Conservation (phyloP, 1,139 yeast species). For the Yamadazyma diddensiae region DNA sequence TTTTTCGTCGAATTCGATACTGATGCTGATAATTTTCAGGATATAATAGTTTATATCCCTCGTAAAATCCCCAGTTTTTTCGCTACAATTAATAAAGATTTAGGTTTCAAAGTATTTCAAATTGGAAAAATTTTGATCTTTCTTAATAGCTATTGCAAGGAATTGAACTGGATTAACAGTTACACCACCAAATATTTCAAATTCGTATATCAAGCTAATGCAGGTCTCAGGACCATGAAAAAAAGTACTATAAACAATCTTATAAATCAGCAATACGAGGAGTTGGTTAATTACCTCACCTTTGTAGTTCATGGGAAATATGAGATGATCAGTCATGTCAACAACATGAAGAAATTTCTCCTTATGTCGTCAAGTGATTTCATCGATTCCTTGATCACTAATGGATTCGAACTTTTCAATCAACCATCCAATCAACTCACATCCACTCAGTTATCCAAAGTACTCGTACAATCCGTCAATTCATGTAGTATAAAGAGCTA, state of each 20-base stretch:
- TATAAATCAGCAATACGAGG: slow-evolving; percentile 53
- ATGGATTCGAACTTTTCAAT: slow-evolving; percentile 53
- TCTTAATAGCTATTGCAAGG: slow-evolving; percentile 58
- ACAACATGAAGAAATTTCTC: slow-evolving; percentile 62
- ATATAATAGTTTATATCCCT: slow-evolving; percentile 31
- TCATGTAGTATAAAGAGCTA: slow-evolving; percentile 57
- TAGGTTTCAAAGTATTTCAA: slow-evolving; percentile 60
- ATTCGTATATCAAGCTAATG: slow-evolving; percentile 23
- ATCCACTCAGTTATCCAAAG: slow-evolving; percentile 62
- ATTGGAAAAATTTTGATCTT: slow-evolving; percentile 79
- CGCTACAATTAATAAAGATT: slow-evolving; percentile 26
- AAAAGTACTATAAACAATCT: slow-evolving; percentile 25
- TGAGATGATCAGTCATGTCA: slow-evolving; percentile 51
- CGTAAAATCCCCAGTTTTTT: slow-evolving; percentile 62
- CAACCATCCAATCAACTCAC: slow-evolving; percentile 64
- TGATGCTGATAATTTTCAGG: slow-evolving; percentile 30
- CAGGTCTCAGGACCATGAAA: slow-evolving; percentile 33
- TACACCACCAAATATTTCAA: slow-evolving; percentile 36
- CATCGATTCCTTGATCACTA: slow-evolving; percentile 58
- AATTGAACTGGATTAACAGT: slow-evolving; percentile 39
- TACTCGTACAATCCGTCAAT: slow-evolving; percentile 64
- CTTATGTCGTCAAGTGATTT: slow-evolving; percentile 79
- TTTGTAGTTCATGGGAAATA: slow-evolving; percentile 47
- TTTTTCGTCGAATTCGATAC: slow-evolving; percentile 57
- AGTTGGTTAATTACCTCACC: slow-evolving; percentile 55